A percentile compares a stretch with the other conserved stretches of the same genome.
Conservation (phyloP, 345 rosid species). For the Bretschneidera sinensis region DNA sequence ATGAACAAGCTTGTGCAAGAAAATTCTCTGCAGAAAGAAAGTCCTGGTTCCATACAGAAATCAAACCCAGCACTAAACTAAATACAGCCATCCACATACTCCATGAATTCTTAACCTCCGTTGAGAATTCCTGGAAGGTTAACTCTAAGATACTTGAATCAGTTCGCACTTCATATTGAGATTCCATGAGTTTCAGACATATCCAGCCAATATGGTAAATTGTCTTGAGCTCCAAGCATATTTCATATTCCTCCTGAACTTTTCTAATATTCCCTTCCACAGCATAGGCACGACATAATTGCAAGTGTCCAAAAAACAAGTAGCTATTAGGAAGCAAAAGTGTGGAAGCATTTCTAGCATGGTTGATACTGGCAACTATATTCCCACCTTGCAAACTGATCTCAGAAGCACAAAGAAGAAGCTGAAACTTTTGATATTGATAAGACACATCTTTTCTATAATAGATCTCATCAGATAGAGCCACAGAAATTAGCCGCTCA, state of each 20-base stretch:
- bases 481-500: constrained; percentile 46
- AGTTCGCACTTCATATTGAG: constrained; percentile 44
- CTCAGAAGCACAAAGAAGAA: constrained; percentile 86
- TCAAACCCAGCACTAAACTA: constrained; percentile 51
- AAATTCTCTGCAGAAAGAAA: constrained; percentile 54
- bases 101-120: constrained; percentile 38
- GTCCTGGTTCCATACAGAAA: constrained; percentile 45
- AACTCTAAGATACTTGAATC: constrained; percentile 44
- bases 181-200: constrained; percentile 66
- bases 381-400: constrained; percentile 59
- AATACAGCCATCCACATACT: constrained; percentile 59
- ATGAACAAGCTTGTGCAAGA: constrained; percentile 58
- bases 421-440: constrained; percentile 72
- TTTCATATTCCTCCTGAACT: constrained; percentile 48
- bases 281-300: constrained; percentile 76
- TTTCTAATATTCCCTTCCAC: constrained; percentile 39
- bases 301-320: constrained; percentile 69
- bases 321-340: constrained; percentile 56
- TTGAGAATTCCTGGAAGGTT: constrained; percentile 44
- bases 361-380: constrained; percentile 34
- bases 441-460: constrained; percentile 24
- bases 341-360: constrained; percentile 53
- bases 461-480: constrained; percentile 52
- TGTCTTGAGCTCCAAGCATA: constrained; percentile 78
- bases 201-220: constrained; percentile 70